A percentile compares a stretch with the other conserved stretches of the same genome.
These are phyloP conservation scores for Aeschynomene evenia DNA, from an alignment of 306 rosid genomes.

Conservation along the genomic window DNA sequence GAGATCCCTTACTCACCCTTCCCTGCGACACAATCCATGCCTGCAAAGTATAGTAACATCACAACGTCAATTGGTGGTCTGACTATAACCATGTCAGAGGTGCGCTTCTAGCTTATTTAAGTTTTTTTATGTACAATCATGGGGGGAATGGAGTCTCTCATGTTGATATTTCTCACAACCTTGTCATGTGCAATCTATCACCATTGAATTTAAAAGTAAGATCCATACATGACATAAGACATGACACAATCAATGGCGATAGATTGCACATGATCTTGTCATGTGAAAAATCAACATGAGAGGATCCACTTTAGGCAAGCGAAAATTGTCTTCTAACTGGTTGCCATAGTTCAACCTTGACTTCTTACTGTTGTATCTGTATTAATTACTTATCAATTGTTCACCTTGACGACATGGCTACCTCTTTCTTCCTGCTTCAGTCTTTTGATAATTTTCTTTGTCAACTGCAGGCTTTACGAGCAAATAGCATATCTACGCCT, in stretches of 20 bases:
- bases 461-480: slow-evolving; percentile 69
- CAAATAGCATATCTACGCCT: slow-evolving; percentile 61
- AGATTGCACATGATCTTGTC: too few species aligned
- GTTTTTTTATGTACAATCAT: background rate
- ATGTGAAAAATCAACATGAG: too few species aligned
- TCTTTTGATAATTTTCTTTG: slow-evolving; percentile 9
- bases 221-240: too few species aligned
- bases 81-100: slow-evolving; percentile 89
- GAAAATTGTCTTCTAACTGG: background rate
- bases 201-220: too few species aligned
- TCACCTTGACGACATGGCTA: too few species aligned
- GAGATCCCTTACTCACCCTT: slow-evolving; percentile 90
- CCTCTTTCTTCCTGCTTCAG: too few species aligned
- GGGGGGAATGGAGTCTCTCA: too few species aligned
- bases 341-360: background rate
- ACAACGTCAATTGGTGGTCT: slow-evolving; percentile 85
- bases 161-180: too few species aligned
- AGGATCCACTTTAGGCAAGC: too few species aligned
- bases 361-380: background rate
- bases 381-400: background rate
- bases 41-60: slow-evolving; percentile 73
- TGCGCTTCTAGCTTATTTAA: slow-evolving; percentile 33
- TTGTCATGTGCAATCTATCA: too few species aligned
- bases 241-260: too few species aligned
- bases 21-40: slow-evolving; percentile 74